phyloP scores from a whole-genome alignment of 2,329 filamentous ascomycete species.

The Penicillium hesseltinei region DNA sequence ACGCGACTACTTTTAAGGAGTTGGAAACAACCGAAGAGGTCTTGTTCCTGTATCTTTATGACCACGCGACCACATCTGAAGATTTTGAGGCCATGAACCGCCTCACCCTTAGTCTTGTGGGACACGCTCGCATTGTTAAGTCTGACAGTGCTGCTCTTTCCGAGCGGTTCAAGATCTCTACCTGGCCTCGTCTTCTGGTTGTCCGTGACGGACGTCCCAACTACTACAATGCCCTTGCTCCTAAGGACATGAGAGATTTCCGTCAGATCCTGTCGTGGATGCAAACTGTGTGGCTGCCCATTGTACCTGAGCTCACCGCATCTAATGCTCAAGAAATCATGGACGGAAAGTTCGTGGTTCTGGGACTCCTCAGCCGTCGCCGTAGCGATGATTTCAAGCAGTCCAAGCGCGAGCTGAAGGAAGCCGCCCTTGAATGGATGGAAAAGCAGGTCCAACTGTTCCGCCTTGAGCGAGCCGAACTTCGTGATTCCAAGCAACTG shows the following conservation, averaged over 20 bases:
- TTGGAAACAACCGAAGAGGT: slow-evolving; percentile 93
- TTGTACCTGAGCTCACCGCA: slow-evolving; percentile 89
- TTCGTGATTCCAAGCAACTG: slow-evolving; percentile 90
- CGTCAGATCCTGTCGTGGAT: slow-evolving; percentile 84
- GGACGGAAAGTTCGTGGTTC: slow-evolving; percentile 89
- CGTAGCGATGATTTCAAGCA: slow-evolving; percentile 74
- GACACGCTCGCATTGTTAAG: slow-evolving; percentile 89
- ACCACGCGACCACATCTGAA: slow-evolving; percentile 87
- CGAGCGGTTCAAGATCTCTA: slow-evolving; percentile 89
- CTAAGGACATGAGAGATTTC: slow-evolving; percentile 88
- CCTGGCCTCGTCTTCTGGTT: slow-evolving; percentile 91
- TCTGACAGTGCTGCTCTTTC: slow-evolving; percentile 74
- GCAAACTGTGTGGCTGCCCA: slow-evolving; percentile 91
- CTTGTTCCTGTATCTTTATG: slow-evolving; percentile 96
- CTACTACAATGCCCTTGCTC: slow-evolving; percentile 84
- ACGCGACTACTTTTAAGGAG: slow-evolving; percentile 70
- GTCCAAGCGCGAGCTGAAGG: slow-evolving; percentile 88
- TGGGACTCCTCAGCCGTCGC: slow-evolving; percentile 80
- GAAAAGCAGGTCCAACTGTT: slow-evolving; percentile 91
- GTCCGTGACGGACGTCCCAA: slow-evolving; percentile 84
- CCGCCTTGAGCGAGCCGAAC: slow-evolving; percentile 87
- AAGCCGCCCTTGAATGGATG: slow-evolving; percentile 95
- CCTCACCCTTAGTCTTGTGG: slow-evolving; percentile 81
- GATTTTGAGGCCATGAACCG: slow-evolving; percentile 88
- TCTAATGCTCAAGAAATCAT: slow-evolving; percentile 93